phyloP scores from a whole-genome alignment of 139 green algal genomes.

The Chlamydomonas sp. region DNA sequence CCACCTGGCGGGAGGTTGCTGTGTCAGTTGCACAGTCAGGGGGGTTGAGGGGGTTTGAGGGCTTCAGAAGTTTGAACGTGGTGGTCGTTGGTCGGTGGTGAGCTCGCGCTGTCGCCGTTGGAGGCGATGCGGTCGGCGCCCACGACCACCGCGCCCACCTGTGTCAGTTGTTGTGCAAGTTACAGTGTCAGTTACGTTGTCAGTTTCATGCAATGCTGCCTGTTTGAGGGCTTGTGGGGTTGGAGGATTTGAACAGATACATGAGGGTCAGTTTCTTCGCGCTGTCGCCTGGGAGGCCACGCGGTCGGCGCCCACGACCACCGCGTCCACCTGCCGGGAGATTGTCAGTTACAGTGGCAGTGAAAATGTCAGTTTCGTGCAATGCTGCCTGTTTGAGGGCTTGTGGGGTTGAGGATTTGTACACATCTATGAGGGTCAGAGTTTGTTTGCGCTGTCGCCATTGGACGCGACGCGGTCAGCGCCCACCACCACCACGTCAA shows the following conservation, averaged over 20 bases:
- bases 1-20: no score
- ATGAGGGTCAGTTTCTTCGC: no score
- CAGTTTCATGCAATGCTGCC: background rate
- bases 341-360: no score
- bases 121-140: conserved; percentile 78
- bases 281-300: conserved; percentile 73
- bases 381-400: no score
- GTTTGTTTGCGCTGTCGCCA: conserved; percentile 85
- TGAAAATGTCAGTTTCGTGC: no score
- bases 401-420: no score
- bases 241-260: background rate
- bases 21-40: no score
- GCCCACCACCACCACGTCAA: conserved; percentile 92
- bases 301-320: conserved; percentile 90
- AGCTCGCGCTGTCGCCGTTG: conserved; percentile 87
- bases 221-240: background rate
- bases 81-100: no score
- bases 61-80: no score
- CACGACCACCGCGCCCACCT: conserved; percentile 89
- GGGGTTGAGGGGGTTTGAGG: no score
- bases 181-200: background rate
- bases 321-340: conserved; percentile 80
- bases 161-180: no score
- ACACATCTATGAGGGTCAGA: no score
- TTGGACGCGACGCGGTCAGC: conserved; percentile 80